phyloP scores from a whole-genome alignment of 2,329 filamentous ascomycete genomes.

The Zelopaecilomyces penicillatus region DNA sequence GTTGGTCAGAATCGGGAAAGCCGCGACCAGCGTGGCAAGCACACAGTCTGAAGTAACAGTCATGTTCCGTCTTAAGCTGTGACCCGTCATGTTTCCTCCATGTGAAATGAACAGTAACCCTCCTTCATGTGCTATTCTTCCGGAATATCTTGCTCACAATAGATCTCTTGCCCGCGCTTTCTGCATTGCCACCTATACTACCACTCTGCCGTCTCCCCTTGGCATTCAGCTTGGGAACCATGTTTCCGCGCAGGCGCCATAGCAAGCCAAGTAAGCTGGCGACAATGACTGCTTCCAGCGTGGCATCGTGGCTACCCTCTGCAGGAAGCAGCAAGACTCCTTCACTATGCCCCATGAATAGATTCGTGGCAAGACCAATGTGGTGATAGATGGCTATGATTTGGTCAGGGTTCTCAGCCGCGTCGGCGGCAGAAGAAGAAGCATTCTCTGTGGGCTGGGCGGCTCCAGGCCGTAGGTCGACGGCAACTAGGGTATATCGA shows the following conservation, averaged over 20 bases:
- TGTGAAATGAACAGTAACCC: no score
- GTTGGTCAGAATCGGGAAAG: no score
- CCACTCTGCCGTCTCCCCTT: not conserved
- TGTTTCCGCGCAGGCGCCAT: constrained; percentile 2
- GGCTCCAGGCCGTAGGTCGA: not conserved
- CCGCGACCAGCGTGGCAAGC: no score
- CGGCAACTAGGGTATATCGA: constrained; percentile 3
- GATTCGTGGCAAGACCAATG: not conserved
- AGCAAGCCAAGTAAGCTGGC: constrained; percentile 4
- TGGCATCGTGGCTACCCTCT: not conserved
- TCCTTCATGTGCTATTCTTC: no score
- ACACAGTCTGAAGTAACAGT: no score
- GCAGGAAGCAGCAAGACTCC: constrained; percentile 3
- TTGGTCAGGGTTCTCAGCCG: not conserved
- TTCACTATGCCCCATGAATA: constrained; percentile 2
- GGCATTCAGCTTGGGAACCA: not conserved
- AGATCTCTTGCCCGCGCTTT: no score
- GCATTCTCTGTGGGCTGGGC: no score
- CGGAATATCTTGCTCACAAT: no score
- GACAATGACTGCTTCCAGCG: constrained; percentile 1
- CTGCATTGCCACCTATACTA: not conserved
- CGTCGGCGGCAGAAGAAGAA: not conserved
- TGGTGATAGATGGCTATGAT: constrained; percentile 5
- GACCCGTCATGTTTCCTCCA: no score
- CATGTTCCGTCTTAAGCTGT: no score